Evolutionary conservation across 257 asterid species (phyloP).

Genomic region (Jasminum sambac): DNA sequence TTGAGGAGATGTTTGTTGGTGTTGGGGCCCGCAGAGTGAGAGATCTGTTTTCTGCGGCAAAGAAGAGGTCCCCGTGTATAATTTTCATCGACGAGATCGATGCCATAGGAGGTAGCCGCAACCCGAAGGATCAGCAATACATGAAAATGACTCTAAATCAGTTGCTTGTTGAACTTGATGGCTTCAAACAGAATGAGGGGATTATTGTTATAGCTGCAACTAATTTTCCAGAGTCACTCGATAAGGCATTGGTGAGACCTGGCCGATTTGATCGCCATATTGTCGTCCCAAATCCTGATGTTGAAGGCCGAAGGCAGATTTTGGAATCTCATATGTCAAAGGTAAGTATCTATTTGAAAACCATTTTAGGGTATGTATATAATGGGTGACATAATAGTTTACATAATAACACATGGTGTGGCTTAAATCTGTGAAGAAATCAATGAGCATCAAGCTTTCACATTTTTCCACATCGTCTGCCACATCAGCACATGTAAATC

Average conservation of each 20-base stretch:
- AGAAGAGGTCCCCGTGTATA: slow-evolving; percentile 90
- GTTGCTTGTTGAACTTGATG: slow-evolving; percentile 92
- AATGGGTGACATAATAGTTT: too few relatives aligned
- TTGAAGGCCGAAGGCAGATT: slow-evolving; percentile 95
- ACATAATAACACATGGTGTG: too few relatives aligned
- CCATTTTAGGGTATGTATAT: neutral
- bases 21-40: slow-evolving; percentile 98
- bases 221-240: slow-evolving; percentile 88
- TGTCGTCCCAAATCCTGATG: slow-evolving; percentile 97
- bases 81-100: slow-evolving; percentile 91
- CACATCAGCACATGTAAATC: too few relatives aligned
- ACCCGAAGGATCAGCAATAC: slow-evolving; percentile 89
- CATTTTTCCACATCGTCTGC: too few relatives aligned
- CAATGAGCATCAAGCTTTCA: too few relatives aligned
- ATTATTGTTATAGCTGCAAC: slow-evolving; percentile 94
- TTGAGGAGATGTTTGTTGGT: slow-evolving; percentile 98
- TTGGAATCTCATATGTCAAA: slow-evolving; percentile 93
- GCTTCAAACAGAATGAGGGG: slow-evolving; percentile 95
- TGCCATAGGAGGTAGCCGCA: slow-evolving; percentile 94
- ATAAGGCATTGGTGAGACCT: slow-evolving; percentile 93
- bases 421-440: too few relatives aligned
- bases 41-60: slow-evolving; percentile 90
- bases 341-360: slow-evolving; percentile 40
- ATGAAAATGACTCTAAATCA: slow-evolving; percentile 95
- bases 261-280: slow-evolving; percentile 92